These are phyloP conservation scores for Backusella macrospora DNA, from an alignment of 192 early-diverging fungal species.

Conservation along the genomic window DNA sequence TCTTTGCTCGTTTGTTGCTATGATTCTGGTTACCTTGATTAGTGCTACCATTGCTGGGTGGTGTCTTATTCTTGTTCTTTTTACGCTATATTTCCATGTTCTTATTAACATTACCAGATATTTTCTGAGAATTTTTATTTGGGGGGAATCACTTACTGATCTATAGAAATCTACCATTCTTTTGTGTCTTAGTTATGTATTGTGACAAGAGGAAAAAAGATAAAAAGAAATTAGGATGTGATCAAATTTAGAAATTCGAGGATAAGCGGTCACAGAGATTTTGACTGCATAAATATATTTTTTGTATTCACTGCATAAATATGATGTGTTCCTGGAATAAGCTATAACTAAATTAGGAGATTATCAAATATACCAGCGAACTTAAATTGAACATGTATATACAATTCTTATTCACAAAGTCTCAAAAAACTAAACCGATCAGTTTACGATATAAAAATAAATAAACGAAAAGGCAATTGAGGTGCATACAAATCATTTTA, in stretches of 20 bases:
- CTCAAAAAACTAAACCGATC: no score
- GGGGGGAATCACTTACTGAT: not conserved
- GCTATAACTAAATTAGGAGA: no score
- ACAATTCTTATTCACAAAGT: no score
- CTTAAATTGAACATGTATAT: no score
- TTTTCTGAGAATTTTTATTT: not conserved
- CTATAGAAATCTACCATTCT: slow-evolving; percentile 20
- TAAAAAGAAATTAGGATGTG: not conserved
- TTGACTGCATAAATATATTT: not conserved
- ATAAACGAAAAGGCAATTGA: no score
- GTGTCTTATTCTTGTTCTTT: slow-evolving; percentile 6
- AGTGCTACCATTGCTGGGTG: not conserved
- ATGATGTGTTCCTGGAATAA: not conserved
- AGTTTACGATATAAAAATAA: no score
- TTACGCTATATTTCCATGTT: not conserved
- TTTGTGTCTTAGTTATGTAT: not conserved
- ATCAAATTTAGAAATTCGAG: not conserved
- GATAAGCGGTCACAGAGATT: slow-evolving; percentile 2
- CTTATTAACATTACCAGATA: not conserved
- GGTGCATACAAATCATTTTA: no score
- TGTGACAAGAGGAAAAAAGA: not conserved
- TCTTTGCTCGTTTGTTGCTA: slow-evolving; percentile 26
- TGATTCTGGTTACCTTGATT: not conserved
- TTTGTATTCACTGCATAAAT: not conserved
- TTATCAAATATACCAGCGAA: no score